Base-by-base conservation (phyloP, 2,329 filamentous ascomycete genomes). In the Chaetomiaceae sp. region DNA sequence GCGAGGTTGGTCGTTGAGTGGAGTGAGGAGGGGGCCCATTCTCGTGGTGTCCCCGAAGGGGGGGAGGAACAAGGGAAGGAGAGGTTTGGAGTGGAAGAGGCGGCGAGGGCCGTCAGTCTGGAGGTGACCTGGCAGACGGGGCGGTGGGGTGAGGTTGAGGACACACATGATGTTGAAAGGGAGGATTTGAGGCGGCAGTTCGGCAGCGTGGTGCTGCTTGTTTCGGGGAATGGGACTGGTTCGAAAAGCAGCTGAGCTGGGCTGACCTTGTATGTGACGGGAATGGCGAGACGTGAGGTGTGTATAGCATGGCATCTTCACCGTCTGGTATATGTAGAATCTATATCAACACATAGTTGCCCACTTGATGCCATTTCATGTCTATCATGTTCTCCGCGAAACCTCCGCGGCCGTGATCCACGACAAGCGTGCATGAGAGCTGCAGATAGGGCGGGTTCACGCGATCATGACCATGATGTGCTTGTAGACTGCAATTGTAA, bases 121-220 rank as follows among this genome's bases (percentile, higher is more conserved):
- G 94, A 99, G 75, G 89, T 96, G 15, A 79, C 83, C 59, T 96
- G 90, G 86, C 94, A 99, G 79, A 95, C 86, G 1, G 75, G 81
- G 25, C 85, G 88, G 71, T 97, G 94, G 92, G 94, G 94, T 8
- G 91, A 96, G 75, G 94, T 99, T 1, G 94, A 99, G 69, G 91
- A 99, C 71, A 96, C 91, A 25, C 94, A 99, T 72, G 94, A 99
- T 75, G 94, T 99, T 1, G 88, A 95, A 64, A 88, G 85, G 70
- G 92, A 95, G 71, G 94, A 99, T 70, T 63, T 97, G 60, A 81
- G 83, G 66, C 80, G 92, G 64, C 94, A 97, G 73, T 73, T 97
- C 55, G 94, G 92, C 14, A 95, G 90, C 68, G 88, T 90, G 11
- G 79, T 96, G 15, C 68, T 97, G 65, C 73, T 97, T 46, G 87